A percentile compares a stretch with the other conserved stretches of the same genome.
Evolutionary conservation across 768 basidiomycete species (phyloP).

Genomic region (Boletus barrowsii): DNA sequence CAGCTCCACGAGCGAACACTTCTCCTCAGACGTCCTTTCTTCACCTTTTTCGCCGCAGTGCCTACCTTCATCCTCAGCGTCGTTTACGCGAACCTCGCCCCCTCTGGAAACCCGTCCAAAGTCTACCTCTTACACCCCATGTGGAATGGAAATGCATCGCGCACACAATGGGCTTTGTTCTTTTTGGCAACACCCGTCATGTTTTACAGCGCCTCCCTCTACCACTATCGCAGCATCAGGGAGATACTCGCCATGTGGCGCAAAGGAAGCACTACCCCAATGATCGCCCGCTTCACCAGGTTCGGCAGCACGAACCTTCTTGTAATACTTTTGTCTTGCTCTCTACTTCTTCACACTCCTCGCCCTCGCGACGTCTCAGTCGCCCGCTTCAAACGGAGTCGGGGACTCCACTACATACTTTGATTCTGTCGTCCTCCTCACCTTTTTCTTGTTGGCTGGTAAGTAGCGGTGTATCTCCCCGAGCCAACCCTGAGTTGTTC

Average conservation of each 20-base stretch:
- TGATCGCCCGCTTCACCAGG: constrained; percentile 54
- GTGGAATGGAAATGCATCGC: constrained; percentile 60
- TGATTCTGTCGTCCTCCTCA: constrained; percentile 76
- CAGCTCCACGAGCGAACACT: constrained; percentile 54
- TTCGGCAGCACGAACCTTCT: constrained; percentile 90
- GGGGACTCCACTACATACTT: constrained; percentile 72
- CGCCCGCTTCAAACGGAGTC: constrained; percentile 33
- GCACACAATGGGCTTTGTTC: constrained; percentile 63
- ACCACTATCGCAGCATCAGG: constrained; percentile 53
- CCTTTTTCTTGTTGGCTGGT: constrained; percentile 77
- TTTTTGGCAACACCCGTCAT: constrained; percentile 67
- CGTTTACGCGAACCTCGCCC: constrained; percentile 70
- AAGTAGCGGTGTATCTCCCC: constrained; percentile 12
- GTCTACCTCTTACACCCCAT: constrained; percentile 54
- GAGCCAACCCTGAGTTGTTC: not conserved
- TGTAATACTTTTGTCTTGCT: constrained; percentile 33
- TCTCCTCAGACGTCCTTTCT: constrained; percentile 52
- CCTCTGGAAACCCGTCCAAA: constrained; percentile 42
- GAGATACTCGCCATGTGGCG: constrained; percentile 61
- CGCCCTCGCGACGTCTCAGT: constrained; percentile 48
- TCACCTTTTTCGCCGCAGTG: constrained; percentile 62
- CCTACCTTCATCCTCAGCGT: constrained; percentile 79
- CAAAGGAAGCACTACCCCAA: constrained; percentile 48
- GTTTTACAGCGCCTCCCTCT: constrained; percentile 61
- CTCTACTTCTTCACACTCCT: constrained; percentile 37